These are phyloP conservation scores for Phaeotremella fagi DNA, from an alignment of 768 basidiomycete genomes.

Conservation along the genomic window DNA sequence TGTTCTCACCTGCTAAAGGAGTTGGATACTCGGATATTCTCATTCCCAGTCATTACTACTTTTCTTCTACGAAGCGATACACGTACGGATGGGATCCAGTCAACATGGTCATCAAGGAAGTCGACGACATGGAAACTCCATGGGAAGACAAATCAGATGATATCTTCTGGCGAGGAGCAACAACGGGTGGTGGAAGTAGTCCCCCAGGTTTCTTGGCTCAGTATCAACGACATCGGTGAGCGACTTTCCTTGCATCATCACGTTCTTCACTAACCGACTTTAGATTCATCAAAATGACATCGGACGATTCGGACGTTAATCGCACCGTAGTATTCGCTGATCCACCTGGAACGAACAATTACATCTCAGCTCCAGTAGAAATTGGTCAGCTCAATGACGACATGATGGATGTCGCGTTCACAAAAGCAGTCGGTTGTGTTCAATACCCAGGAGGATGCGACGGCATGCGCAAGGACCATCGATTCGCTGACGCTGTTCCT, in stretches of 20 bases:
- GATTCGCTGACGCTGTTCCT: conserved; percentile 69
- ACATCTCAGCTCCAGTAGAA: conserved; percentile 61
- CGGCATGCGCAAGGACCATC: conserved; percentile 61
- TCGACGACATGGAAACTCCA: conserved; percentile 76
- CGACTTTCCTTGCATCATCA: no score
- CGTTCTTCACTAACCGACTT: conserved; percentile 4
- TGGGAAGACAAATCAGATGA: conserved; percentile 85
- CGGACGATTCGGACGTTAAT: conserved; percentile 55
- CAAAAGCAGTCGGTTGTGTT: conserved; percentile 64
- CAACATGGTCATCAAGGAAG: conserved; percentile 64
- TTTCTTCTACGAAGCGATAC: conserved; percentile 70
- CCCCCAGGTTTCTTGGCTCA: conserved; percentile 74
- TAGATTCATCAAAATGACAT: conserved; percentile 74
- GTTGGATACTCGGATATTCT: conserved; percentile 81
- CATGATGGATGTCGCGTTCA: conserved; percentile 83
- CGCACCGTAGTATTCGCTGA: conserved; percentile 67
- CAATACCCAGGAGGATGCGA: conserved; percentile 67
- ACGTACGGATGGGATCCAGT: conserved; percentile 87
- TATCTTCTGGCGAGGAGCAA: conserved; percentile 92
- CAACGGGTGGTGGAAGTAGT: conserved; percentile 85
- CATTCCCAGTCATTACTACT: conserved; percentile 96
- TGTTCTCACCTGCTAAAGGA: conserved; percentile 87
- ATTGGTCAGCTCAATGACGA: conserved; percentile 63
- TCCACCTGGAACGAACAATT: conserved; percentile 58
- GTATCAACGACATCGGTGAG: conserved; percentile 80